These are phyloP conservation scores for Cladosporium halotolerans DNA, from an alignment of 2,329 filamentous ascomycete species.

Conservation along the genomic window DNA sequence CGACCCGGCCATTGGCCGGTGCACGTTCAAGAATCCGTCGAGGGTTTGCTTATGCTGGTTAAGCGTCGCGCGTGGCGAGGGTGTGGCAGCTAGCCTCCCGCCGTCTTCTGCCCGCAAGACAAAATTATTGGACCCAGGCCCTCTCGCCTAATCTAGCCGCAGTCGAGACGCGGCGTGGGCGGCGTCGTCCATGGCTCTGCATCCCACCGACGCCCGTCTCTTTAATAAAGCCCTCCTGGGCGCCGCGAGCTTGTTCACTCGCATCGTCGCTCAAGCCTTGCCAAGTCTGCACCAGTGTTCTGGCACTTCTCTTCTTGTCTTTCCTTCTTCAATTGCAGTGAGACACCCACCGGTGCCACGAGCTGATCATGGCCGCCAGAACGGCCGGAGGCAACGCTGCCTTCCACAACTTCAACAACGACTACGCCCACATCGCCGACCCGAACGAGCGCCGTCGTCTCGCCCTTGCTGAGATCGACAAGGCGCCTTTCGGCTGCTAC, in stretches of 20 bases:
- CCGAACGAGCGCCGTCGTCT: constrained; percentile 72
- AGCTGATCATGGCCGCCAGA: constrained; percentile 23
- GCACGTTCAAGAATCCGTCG: not conserved
- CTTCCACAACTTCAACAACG: constrained; percentile 73
- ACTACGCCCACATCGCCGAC: constrained; percentile 60
- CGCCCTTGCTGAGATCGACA: constrained; percentile 72
- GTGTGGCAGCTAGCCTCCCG: not conserved
- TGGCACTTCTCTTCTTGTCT: not conserved
- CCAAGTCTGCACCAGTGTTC: not conserved
- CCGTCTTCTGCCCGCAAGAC: not conserved
- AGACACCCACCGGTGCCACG: not conserved
- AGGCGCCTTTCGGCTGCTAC: constrained; percentile 77
- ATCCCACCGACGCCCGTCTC: not conserved
- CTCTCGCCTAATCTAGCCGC: constrained; percentile 5
- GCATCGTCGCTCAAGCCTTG: not conserved
- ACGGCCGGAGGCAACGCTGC: constrained; percentile 62
- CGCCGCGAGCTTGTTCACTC: not conserved
- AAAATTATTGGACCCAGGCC: constrained; percentile 8
- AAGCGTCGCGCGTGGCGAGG: not conserved
- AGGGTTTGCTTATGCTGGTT: constrained; percentile 5
- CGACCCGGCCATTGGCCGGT: not conserved
- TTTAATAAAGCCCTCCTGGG: not conserved
- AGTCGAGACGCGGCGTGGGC: constrained; percentile 1
- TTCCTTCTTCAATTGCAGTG: not conserved
- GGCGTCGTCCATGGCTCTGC: not conserved